A percentile compares a stretch with the other conserved stretches of the same genome.
Evolutionary conservation across 2,329 filamentous ascomycete species (phyloP).

Genomic region (Cercospora zeae-maydis): DNA sequence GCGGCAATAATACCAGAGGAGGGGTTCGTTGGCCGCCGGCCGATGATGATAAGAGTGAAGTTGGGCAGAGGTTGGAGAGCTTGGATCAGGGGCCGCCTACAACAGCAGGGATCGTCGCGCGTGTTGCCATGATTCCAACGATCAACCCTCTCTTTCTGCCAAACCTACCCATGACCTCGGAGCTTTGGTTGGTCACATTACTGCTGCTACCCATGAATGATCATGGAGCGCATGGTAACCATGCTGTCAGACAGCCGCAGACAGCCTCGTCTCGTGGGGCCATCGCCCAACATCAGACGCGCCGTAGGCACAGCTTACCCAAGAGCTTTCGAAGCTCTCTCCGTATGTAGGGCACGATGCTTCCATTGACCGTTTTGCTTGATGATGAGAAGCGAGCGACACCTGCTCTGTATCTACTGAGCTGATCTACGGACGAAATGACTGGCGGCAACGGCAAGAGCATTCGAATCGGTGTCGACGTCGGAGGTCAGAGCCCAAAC

Average conservation of each 20-base stretch:
- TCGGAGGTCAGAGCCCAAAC: conserved; percentile 36
- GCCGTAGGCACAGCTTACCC: neutral
- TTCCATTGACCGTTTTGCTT: neutral
- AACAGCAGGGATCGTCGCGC: neutral
- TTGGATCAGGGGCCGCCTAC: neutral
- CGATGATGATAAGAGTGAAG: conserved; percentile 7
- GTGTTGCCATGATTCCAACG: neutral
- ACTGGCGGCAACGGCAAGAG: conserved; percentile 16
- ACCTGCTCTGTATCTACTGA: neutral
- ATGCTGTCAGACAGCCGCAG: neutral
- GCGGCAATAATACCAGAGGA: neutral
- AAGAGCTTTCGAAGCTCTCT: neutral
- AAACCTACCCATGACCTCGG: neutral
- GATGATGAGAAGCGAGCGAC: no score
- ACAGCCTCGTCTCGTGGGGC: neutral
- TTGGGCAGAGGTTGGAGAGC: neutral
- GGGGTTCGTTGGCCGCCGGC: conserved; percentile 1
- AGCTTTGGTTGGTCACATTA: neutral
- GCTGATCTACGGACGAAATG: conserved; percentile 3
- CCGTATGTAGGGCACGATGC: neutral
- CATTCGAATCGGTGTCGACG: conserved; percentile 45
- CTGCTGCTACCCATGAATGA: neutral
- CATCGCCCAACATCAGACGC: neutral
- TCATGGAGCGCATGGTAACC: neutral
- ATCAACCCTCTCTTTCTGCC: neutral